A percentile compares a stretch with the other conserved stretches of the same genome.
phyloP scores from a whole-genome alignment of 176 grass and related monocot species.

The Oryza officinalis region DNA sequence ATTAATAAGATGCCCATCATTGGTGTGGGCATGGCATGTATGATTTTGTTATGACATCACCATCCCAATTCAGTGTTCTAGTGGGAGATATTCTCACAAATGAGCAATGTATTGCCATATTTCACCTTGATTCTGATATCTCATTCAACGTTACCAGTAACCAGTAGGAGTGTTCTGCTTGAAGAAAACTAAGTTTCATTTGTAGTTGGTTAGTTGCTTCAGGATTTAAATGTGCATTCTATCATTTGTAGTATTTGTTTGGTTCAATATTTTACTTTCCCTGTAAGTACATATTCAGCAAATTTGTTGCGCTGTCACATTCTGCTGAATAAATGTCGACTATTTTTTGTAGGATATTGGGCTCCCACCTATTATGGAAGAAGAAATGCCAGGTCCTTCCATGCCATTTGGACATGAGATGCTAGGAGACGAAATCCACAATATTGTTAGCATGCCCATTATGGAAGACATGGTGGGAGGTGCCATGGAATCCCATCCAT shows the following conservation, averaged over 20 bases:
- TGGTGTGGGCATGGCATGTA: not conserved
- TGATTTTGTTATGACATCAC: conserved; percentile 11
- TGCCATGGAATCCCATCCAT: conserved; percentile 25
- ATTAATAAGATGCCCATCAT: conserved; percentile 3
- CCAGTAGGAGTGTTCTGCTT: not conserved
- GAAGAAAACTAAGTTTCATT: not conserved
- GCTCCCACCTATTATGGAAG: conserved; percentile 64
- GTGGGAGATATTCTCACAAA: not conserved
- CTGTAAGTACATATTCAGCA: conserved; percentile 9
- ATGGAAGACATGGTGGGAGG: conserved; percentile 42
- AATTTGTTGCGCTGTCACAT: conserved; percentile 3
- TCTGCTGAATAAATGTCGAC: conserved; percentile 30
- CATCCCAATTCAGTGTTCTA: not conserved
- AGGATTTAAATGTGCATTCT: not conserved
- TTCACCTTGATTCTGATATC: not conserved
- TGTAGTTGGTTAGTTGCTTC: conserved; percentile 11
- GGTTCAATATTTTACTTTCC: not conserved
- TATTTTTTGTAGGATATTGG: conserved; percentile 48
- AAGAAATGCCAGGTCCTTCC: conserved; percentile 30
- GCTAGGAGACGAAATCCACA: conserved; percentile 31
- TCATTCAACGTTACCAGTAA: not conserved
- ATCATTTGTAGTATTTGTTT: conserved; percentile 6
- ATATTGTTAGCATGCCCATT: conserved; percentile 25
- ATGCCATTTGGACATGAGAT: conserved; percentile 32
- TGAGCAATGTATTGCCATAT: not conserved